phyloP scores from a whole-genome alignment of 2,329 filamentous ascomycete genomes.

The Talaromyces atroroseus region DNA sequence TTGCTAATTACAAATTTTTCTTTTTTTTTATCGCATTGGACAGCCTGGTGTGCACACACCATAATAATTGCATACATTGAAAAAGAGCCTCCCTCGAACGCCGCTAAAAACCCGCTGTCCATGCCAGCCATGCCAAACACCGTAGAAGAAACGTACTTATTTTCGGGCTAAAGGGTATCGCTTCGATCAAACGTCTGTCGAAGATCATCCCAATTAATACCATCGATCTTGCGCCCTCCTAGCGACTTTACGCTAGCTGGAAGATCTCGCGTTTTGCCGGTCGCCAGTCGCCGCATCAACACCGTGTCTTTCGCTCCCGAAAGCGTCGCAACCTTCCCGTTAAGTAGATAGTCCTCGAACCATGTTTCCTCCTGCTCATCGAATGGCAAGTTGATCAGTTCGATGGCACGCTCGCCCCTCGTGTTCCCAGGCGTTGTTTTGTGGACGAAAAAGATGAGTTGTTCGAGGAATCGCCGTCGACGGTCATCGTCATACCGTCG shows the following conservation, averaged over 20 bases:
- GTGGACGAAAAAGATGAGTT: constrained; percentile 58
- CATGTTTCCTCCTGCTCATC: constrained; percentile 64
- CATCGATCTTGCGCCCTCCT: constrained; percentile 43
- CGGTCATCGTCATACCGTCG: constrained; percentile 58
- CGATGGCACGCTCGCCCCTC: constrained; percentile 55
- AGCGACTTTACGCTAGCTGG: constrained; percentile 31
- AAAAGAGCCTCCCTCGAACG: not conserved
- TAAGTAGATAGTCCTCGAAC: constrained; percentile 64
- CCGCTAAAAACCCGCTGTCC: not conserved
- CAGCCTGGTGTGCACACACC: not conserved
- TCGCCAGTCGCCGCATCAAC: constrained; percentile 66
- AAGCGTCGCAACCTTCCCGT: constrained; percentile 59
- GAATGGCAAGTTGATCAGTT: constrained; percentile 70
- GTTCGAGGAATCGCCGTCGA: constrained; percentile 61
- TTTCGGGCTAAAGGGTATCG: not conserved
- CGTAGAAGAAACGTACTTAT: not conserved
- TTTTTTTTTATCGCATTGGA: not conserved
- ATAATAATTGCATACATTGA: not conserved
- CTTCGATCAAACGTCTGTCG: constrained; percentile 28
- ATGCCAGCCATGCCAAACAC: not conserved
- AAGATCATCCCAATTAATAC: constrained; percentile 49
- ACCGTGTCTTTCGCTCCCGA: constrained; percentile 67
- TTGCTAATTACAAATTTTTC: not conserved
- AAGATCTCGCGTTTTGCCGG: constrained; percentile 46
- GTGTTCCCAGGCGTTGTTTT: constrained; percentile 30